phyloP scores from a whole-genome alignment of 768 basidiomycete species.

The Hysterangium stoloniferum region DNA sequence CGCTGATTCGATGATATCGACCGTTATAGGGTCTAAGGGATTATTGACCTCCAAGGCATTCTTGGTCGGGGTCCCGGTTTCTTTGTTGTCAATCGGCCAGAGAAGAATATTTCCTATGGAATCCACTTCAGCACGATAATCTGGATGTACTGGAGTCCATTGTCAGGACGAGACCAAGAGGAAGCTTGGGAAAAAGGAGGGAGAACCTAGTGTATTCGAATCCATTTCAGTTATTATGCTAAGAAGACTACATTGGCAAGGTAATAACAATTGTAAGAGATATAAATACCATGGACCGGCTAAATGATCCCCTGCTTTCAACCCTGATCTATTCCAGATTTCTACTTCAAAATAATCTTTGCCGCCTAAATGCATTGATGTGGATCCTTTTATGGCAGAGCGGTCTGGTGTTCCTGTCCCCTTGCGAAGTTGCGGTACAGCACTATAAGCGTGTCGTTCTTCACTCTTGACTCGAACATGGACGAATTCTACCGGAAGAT shows the following conservation, averaged over 20 bases:
- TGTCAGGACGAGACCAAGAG: no score
- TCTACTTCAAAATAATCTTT: not conserved
- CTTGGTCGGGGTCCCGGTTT: not conserved
- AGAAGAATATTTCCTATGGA: not conserved
- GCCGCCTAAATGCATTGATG: not conserved
- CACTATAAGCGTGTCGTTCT: not conserved
- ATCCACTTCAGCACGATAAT: not conserved
- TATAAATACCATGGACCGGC: not conserved
- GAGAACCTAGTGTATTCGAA: not conserved
- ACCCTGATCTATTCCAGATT: not conserved
- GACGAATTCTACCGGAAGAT: conserved; percentile 21
- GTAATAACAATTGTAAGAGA: not conserved
- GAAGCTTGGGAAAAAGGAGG: no score
- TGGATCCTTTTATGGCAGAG: not conserved
- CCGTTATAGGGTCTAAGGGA: not conserved
- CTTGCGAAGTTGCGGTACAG: not conserved
- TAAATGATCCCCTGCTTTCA: not conserved
- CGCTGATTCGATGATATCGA: not conserved
- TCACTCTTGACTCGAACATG: conserved; percentile 20
- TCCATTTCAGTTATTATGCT: not conserved
- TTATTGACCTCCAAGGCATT: not conserved
- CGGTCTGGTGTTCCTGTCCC: not conserved
- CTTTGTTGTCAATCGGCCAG: not conserved
- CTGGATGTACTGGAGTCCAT: not conserved
- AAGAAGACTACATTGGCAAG: not conserved